Evolutionary conservation across 352 stramenopile genomes (phyloP).

Genomic region (Pythium utonaiense): DNA sequence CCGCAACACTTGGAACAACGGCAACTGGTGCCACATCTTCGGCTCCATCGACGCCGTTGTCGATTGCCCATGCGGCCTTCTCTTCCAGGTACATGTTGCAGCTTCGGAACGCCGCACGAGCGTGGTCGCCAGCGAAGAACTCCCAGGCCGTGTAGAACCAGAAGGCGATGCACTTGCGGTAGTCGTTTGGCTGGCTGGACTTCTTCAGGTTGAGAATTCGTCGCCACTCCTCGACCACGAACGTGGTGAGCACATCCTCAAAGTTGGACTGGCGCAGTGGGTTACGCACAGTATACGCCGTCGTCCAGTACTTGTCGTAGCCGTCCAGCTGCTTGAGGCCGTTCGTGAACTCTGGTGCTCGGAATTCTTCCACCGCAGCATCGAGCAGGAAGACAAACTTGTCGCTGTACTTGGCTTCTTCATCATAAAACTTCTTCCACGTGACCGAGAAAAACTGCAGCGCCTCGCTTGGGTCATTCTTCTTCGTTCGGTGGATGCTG

Average conservation of each 20-base stretch:
- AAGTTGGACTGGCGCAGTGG: slow-evolving; percentile 71
- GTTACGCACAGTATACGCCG: slow-evolving; percentile 70
- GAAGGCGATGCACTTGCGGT: slow-evolving; percentile 84
- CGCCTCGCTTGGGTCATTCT: slow-evolving; percentile 66
- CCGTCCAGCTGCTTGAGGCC: slow-evolving; percentile 74
- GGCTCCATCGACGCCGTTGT: slow-evolving; percentile 11
- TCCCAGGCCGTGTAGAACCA: slow-evolving; percentile 87
- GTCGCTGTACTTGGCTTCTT: slow-evolving; percentile 85
- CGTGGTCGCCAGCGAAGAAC: slow-evolving; percentile 74
- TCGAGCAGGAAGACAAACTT: slow-evolving; percentile 82
- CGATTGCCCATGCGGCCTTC: slow-evolving; percentile 45
- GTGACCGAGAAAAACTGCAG: slow-evolving; percentile 85
- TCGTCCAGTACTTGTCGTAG: slow-evolving; percentile 85
- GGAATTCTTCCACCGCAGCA: slow-evolving; percentile 62
- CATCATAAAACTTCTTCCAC: slow-evolving; percentile 88
- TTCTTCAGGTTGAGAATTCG: slow-evolving; percentile 77
- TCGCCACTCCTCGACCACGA: slow-evolving; percentile 76
- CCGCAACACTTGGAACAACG: background rate
- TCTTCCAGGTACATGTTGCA: slow-evolving; percentile 86
- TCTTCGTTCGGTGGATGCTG: slow-evolving; percentile 70
- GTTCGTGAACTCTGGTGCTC: slow-evolving; percentile 56
- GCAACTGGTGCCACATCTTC: background rate
- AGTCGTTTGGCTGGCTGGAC: slow-evolving; percentile 82
- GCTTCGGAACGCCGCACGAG: slow-evolving; percentile 67
- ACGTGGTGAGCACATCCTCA: slow-evolving; percentile 61